A percentile compares a stretch with the other conserved stretches of the same genome.
Evolutionary conservation across 1,284 basidiomycete genomes (phyloP).

Genomic region (Anthracocystis walkeri): DNA sequence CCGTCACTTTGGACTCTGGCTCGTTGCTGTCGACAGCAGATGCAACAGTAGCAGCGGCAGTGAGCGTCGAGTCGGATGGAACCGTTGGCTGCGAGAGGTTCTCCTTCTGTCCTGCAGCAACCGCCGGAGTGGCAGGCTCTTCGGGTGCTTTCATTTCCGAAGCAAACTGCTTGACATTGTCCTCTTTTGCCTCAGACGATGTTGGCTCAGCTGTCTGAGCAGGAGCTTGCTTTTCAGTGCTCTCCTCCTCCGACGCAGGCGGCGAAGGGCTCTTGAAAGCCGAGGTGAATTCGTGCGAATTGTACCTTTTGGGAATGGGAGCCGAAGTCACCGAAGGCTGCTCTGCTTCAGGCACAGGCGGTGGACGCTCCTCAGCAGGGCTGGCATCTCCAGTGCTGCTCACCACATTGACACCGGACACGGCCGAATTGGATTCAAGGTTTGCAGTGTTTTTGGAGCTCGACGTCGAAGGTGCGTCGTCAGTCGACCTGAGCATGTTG

Average conservation of each 20-base stretch:
- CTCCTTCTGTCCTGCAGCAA: slow-evolving; percentile 17
- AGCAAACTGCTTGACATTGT: slow-evolving; percentile 39
- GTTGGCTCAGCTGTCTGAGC: neutral
- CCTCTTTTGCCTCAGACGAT: slow-evolving; percentile 2
- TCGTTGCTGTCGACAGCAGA: slow-evolving; percentile 8
- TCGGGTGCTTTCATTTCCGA: slow-evolving; percentile 45
- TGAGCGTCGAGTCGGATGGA: slow-evolving; percentile 38
- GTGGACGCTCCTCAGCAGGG: slow-evolving; percentile 14
- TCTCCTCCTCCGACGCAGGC: slow-evolving; percentile 32
- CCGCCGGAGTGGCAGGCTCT: slow-evolving; percentile 37
- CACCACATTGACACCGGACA: slow-evolving; percentile 18
- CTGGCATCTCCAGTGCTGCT: neutral
- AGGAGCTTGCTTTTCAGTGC: slow-evolving; percentile 1
- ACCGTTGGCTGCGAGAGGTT: slow-evolving; percentile 46
- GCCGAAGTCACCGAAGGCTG: slow-evolving; percentile 18
- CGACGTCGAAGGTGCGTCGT: neutral
- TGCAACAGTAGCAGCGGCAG: slow-evolving; percentile 19
- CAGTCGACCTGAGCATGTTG: slow-evolving; percentile 23
- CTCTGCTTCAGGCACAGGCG: slow-evolving; percentile 28
- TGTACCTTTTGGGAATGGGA: slow-evolving; percentile 46
- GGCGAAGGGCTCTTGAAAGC: slow-evolving; percentile 48
- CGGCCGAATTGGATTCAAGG: slow-evolving; percentile 20
- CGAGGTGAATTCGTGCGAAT: slow-evolving; percentile 45
- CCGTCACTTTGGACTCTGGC: slow-evolving; percentile 20
- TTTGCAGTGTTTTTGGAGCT: slow-evolving; percentile 6